phyloP scores from a whole-genome alignment of 2,329 filamentous ascomycete genomes.

The Colletotrichum sp. region DNA sequence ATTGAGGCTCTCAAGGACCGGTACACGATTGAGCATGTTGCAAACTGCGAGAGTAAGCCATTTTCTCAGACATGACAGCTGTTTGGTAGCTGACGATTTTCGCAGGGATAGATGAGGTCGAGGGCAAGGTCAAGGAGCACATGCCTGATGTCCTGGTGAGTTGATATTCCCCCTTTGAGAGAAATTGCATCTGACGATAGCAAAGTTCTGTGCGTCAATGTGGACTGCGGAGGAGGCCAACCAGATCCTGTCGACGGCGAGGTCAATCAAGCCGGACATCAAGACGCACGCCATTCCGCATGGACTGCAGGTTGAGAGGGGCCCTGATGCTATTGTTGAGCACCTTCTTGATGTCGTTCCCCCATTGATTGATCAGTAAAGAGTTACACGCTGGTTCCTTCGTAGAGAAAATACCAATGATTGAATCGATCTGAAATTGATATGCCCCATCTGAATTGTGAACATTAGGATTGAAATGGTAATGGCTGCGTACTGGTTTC shows the following conservation, averaged over 20 bases:
- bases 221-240: slow-evolving; percentile 52
- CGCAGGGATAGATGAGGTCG: slow-evolving; percentile 61
- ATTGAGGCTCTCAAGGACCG: slow-evolving; percentile 65
- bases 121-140: slow-evolving; percentile 49
- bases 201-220: slow-evolving; percentile 65
- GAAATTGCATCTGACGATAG: not conserved
- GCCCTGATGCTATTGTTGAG: slow-evolving; percentile 61
- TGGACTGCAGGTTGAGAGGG: slow-evolving; percentile 56
- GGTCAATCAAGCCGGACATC: slow-evolving; percentile 47
- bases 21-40: slow-evolving; percentile 67
- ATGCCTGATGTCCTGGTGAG: slow-evolving; percentile 34
- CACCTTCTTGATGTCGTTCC: slow-evolving; percentile 50
- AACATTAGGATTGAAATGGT: fast-evolving
- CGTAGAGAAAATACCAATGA: not conserved
- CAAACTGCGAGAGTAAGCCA: slow-evolving; percentile 64
- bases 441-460: fast-evolving
- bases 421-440: fast-evolving
- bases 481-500: fast-evolving
- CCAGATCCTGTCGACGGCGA: slow-evolving; percentile 49
- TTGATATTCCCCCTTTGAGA: not conserved
- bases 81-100: not conserved
- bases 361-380: slow-evolving; percentile 21
- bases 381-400: fast-evolving
- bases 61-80: not conserved
- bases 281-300: slow-evolving; percentile 58